phyloP scores from a whole-genome alignment of 2,329 filamentous ascomycete species.

The Alternaria metachromatica region DNA sequence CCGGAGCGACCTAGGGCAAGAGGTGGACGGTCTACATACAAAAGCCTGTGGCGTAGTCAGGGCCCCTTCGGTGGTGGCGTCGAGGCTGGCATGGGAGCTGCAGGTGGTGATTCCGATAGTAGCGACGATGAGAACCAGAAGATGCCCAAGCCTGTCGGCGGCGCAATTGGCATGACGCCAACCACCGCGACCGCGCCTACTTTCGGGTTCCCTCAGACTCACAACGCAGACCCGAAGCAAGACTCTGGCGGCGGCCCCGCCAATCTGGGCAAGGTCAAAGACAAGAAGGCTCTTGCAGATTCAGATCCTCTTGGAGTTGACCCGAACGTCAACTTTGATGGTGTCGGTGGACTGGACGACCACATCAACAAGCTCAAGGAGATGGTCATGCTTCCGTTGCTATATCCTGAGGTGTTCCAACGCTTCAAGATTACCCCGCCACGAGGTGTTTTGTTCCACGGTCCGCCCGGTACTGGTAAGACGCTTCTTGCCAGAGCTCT shows the following conservation, averaged over 20 bases:
- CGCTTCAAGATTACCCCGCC: constrained; percentile 93
- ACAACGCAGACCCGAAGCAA: constrained; percentile 64
- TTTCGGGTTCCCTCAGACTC: constrained; percentile 64
- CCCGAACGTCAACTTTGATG: constrained; percentile 88
- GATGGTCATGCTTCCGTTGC: constrained; percentile 92
- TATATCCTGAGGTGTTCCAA: constrained; percentile 93
- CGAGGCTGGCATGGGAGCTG: constrained; percentile 76
- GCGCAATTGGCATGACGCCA: constrained; percentile 70
- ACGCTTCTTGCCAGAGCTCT: constrained; percentile 93
- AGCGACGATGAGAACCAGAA: constrained; percentile 90
- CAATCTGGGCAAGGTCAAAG: constrained; percentile 92
- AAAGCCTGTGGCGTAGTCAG: constrained; percentile 84
- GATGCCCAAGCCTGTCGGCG: constrained; percentile 60
- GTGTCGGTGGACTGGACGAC: constrained; percentile 88
- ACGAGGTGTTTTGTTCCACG: constrained; percentile 93
- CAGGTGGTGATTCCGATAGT: constrained; percentile 89
- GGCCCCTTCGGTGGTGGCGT: constrained; percentile 91
- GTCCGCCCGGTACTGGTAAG: constrained; percentile 96
- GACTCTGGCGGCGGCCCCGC: constrained; percentile 68
- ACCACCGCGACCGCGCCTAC: constrained; percentile 59
- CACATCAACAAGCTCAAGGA: constrained; percentile 98
- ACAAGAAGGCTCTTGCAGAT: constrained; percentile 89
- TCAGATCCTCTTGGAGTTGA: constrained; percentile 94
- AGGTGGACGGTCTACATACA: constrained; percentile 65
- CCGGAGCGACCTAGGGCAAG: constrained; percentile 70